Evolutionary conservation across 495 filamentous ascomycete species (phyloP), one percentile per base, ranked within the genome.

Genomic region (Pyrenopolyporus hunteri): DNA sequence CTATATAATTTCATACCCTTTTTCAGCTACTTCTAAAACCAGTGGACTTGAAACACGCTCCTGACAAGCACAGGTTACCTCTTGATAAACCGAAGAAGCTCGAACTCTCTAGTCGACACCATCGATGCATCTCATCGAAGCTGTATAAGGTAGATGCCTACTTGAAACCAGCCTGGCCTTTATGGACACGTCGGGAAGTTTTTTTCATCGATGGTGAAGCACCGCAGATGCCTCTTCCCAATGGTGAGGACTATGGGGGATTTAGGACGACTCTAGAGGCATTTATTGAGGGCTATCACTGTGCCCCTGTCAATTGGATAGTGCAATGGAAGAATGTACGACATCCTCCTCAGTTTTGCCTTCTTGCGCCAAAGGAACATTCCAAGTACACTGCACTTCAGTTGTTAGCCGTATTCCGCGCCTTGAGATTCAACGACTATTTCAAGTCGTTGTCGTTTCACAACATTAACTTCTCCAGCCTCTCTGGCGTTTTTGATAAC

Each of bases 351-450:
- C 87, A 87, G 54, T 97, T 98, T 69, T 82, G 84, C 32, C 82
- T 98, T n/a, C 80, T 90, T 23, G 83, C 86, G 10, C 85, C 90
- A 4, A 81, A 83, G 25, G 82, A 83, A 10, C 70, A 78, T 4
- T 73, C 76, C 3, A 78, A 80, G 29, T 98, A 98, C 66, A 84
- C 80, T 3, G 71, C 83, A 4, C 69, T 88, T 43, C 94, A 97
- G 71, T 71, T 97, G 19, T 77, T 98, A 32, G 92, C 94, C 1
- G 83, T 97, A 19, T 83, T 97, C 79, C 84, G 93, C 14, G 84
- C 94, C 4, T 75, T 98, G 43, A 84, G 94, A 29, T 98, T 96
- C 75, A 97, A 97, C 66, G 91, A 96, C 70, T 89, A 85, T 10
- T 97, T 97, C 72, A 81, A 81, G 46, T 88, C 90, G 1, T 83